Evolutionary conservation across 176 grass and related monocot genomes (phyloP), one percentile per base, ranked within the genome.

Genomic region (Pontederia crassipes): DNA sequence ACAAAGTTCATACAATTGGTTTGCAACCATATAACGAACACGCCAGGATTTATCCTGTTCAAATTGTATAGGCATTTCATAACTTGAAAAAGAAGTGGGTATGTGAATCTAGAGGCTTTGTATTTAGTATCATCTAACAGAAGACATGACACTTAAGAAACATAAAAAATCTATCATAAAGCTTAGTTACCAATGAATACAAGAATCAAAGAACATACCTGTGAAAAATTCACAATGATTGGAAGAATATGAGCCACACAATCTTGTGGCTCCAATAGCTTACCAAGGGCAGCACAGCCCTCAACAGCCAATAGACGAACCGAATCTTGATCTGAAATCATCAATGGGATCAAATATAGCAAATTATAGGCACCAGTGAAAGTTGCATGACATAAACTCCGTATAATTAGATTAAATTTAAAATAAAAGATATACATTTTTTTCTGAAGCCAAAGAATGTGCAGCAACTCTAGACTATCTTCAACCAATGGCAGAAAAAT

Each of bases 11-110:
- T 89, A 86, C 20, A 95, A 65, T 70, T 89, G 86, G 69, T 95
- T 95, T 48, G 90, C 90, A 40, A 95, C 90, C 90, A 89, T 95
- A 61, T 95, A 95, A 10, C 86, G 82, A 24, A 89, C 90, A 73
- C 86, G 79, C 90, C 90, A 95, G 8, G 90, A 95, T 83, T 95
- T 95, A 74, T 95, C 90, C 90, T 89, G 71, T 69, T 18, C 10
- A 52, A 52, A 24, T 24, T 24, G 20, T 24, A 24, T 24, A 24
- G 20, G 20, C 20, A 24, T 24, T 24, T 24, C 20, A 24, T 24
- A 24, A 24, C 20, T 24, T 24, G 20, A 24, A 24, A 24, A 24
- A 24, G 20, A 24, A 24, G 20, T 24, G 20, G 20, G 20, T 24
- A 24, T 24, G 20, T 24, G 20, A 24, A 24, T 24, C 20, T 24